Base-by-base conservation (phyloP, 371 early-diverging fungal species). In the Apophysomyces sp. region DNA sequence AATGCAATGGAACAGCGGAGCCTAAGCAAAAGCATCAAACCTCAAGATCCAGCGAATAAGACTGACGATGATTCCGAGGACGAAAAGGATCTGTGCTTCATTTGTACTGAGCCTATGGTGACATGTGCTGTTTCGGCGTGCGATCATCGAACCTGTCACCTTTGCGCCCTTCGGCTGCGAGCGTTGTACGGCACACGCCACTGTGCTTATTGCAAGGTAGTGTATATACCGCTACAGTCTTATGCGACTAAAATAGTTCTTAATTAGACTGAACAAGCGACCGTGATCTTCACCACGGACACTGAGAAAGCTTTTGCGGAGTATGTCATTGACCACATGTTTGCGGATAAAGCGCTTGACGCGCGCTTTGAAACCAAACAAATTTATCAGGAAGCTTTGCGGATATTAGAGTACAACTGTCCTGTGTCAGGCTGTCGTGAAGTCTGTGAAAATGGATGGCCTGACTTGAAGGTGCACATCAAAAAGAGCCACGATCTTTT, bases 201-300 rank as follows among this genome's bases (percentile, higher is more conserved):
- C 31, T 98, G 98, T 67, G 86, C 94, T 39, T 85, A 89, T 66
- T 98, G 98, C 86, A 98, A 98, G 82, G 93, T 91, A n/a, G n/a
- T n/a, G n/a, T n/a, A n/a, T n/a, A n/a, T n/a, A n/a, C n/a, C n/a
- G n/a, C n/a, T n/a, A n/a, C n/a, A n/a, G n/a, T n/a, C n/a, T 30
- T n/a, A 41, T 59, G 29, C 41, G 9, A 13, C 18, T 32, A 5
- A 15, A 15, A 11, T 12, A 28, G 15, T 29, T 44, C 15, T 58
- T 39, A 1, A 4, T 4, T 64, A 87, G 89, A 78, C 87, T 4
- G 90, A 92, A 30, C 89, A 90, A 68, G 73, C 71, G 21, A 70
- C 80, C 0, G 89, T 96, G 24, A 81, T 94, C 1, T 90, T 89
- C 66, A 92, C 94, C 5, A 73, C 81, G 21, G 81, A 89, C 52